A percentile compares a stretch with the other conserved stretches of the same genome.
phyloP scores from a whole-genome alignment of 1,284 basidiomycete species.

The Earliella scabrosa region DNA sequence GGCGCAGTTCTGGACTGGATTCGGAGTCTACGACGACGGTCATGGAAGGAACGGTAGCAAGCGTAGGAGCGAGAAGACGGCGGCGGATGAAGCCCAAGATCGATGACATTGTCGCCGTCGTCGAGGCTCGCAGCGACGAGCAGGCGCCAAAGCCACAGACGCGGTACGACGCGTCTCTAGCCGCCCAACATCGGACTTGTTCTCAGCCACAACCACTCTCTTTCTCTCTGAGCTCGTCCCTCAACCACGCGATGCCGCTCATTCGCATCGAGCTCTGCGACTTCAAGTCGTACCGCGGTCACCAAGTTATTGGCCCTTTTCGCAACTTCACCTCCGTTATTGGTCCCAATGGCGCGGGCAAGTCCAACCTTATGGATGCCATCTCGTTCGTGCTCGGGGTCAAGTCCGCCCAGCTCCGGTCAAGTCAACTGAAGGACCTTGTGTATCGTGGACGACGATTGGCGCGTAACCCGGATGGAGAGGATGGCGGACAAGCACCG shows the following conservation, averaged over 20 bases:
- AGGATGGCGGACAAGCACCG: constrained; percentile 50
- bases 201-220: constrained; percentile 9
- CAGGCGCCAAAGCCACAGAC: constrained; percentile 1
- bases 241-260: constrained; percentile 60
- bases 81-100: no score
- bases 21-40: background rate
- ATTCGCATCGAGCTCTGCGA: constrained; percentile 85
- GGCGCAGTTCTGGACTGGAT: constrained; percentile 2
- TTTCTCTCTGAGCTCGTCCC: background rate
- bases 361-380: constrained; percentile 99
- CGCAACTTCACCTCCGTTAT: constrained; percentile 94
- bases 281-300: constrained; percentile 93
- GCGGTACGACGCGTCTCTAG: constrained; percentile 12
- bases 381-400: constrained; percentile 99
- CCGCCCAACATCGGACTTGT: no score
- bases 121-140: no score
- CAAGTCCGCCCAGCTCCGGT: constrained; percentile 91
- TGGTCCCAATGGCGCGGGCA: constrained; percentile 98
- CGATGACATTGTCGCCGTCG: no score
- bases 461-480: constrained; percentile 57
- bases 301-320: constrained; percentile 91
- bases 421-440: constrained; percentile 92
- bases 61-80: no score
- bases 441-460: constrained; percentile 91
- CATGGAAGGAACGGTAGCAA: no score